These are phyloP conservation scores for Chalaropsis thielavioides DNA, from an alignment of 2,329 filamentous ascomycete genomes.

Conservation along the genomic window DNA sequence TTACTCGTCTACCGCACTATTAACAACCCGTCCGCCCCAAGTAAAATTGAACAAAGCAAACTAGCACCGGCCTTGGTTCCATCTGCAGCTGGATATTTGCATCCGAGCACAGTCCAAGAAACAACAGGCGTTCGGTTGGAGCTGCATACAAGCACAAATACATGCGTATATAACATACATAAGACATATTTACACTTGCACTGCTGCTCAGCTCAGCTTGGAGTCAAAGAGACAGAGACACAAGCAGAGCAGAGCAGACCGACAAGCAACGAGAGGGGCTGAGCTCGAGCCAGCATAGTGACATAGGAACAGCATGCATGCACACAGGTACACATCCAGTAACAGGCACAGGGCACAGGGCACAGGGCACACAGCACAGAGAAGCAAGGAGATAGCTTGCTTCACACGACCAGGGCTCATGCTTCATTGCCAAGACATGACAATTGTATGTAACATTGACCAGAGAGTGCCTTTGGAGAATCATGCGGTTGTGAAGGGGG, in stretches of 20 bases:
- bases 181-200: too few species aligned
- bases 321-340: too few species aligned
- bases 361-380: not conserved
- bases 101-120: constrained; percentile 1
- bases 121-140: not conserved
- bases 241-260: not conserved
- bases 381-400: not conserved
- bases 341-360: not conserved
- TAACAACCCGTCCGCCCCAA: not conserved
- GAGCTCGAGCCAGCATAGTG: too few species aligned
- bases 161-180: too few species aligned
- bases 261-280: too few species aligned
- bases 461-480: not conserved
- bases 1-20: not conserved
- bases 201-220: too few species aligned
- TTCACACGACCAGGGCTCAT: not conserved
- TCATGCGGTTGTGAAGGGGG: not conserved
- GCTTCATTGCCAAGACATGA: constrained; percentile 2
- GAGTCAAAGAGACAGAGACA: not conserved
- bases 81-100: not conserved
- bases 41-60: not conserved
- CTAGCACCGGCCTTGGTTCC: not conserved
- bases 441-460: not conserved
- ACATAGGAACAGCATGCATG: too few species aligned
- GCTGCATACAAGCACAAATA: not conserved